phyloP scores from a whole-genome alignment of 345 rosid species.

The Excoecaria agallocha region DNA sequence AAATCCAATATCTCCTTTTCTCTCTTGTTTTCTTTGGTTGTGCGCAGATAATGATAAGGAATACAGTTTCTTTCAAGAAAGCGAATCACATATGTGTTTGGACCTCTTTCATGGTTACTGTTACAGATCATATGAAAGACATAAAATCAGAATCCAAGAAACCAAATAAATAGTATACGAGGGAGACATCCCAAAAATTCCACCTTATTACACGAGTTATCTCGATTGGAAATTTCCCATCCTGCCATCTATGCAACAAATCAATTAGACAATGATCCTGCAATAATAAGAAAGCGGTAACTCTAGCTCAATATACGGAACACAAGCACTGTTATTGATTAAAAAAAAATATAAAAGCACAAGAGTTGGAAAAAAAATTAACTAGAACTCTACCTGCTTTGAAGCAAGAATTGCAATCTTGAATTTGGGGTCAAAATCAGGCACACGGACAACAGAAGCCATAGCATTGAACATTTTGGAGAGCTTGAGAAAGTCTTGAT shows the following conservation, averaged over 20 bases:
- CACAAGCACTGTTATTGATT: not conserved
- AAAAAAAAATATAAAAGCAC: not conserved
- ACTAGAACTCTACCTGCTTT: conserved; percentile 50
- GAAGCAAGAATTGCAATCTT: conserved; percentile 87
- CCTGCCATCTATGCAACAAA: conserved; percentile 87
- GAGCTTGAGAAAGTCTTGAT: conserved; percentile 66
- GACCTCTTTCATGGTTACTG: conserved; percentile 90
- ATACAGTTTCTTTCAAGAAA: conserved; percentile 84
- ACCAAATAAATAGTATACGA: not conserved
- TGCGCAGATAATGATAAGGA: conserved; percentile 71
- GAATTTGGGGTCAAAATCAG: conserved; percentile 73
- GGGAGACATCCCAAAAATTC: conserved; percentile 1
- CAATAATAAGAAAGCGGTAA: conserved; percentile 17
- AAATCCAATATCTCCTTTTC: conserved; percentile 76
- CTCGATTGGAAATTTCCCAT: conserved; percentile 82
- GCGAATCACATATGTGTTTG: conserved; percentile 75
- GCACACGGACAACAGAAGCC: conserved; percentile 78
- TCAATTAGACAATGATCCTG: conserved; percentile 94
- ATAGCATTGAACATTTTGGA: conserved; percentile 53
- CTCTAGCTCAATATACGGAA: not conserved
- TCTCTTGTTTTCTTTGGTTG: conserved; percentile 53
- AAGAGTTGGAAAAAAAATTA: not conserved
- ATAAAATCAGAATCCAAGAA: conserved; percentile 13
- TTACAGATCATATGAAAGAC: conserved; percentile 17
- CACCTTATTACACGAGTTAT: conserved; percentile 90